Base-by-base conservation (phyloP, 768 basidiomycete species). In the Cubamyces sp. region DNA sequence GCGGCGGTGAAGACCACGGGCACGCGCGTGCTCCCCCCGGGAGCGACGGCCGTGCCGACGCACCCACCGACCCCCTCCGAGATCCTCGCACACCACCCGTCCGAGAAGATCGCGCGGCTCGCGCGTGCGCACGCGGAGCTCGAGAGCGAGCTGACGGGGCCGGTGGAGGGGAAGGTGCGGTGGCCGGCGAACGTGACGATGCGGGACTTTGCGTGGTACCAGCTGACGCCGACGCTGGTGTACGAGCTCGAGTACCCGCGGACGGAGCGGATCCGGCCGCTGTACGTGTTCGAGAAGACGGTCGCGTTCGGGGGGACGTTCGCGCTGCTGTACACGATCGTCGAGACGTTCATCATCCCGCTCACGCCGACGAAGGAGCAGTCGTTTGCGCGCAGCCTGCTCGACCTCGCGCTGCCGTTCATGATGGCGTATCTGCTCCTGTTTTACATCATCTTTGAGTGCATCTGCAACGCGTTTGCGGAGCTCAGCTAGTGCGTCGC, bases 201-300 rank as follows among this genome's bases (percentile, higher is more conserved):
- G 70, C 84, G 81, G 69, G 90, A 94, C 74, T 98, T 95, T 71
- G 84, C 84, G 28, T 83, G 89, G 41, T 99, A 96, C 75, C 85
- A 92, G 76, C 76, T 96, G 41, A 87, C 92, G 48, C 97, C 97
- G 15, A 94, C 94, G 0, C 81, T 99, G 45, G 95, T 98, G 7
- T 99, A 99, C 70, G 95, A 98, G 73, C 79, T 98, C 37, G 96
- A 98, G 75, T 99, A 96, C 74, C 96, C 96, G 11, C 79, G 96
- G 53, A 98, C 96, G 11, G 86, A 91, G 34, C 78, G 85, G 42
- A 88, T 88, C 50, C 86, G 93, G 3, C 92, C 93, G 0, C 70
- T 92, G 9, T 95, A 95, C 69, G 81, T 96, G 37, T 76, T 76
- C 53, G 84, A 88, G 68, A 86, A 86, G 75, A 79, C 80, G 3